Base-by-base conservation (phyloP, 2,329 filamentous ascomycete species). In the Cladophialophora chaetospira region DNA sequence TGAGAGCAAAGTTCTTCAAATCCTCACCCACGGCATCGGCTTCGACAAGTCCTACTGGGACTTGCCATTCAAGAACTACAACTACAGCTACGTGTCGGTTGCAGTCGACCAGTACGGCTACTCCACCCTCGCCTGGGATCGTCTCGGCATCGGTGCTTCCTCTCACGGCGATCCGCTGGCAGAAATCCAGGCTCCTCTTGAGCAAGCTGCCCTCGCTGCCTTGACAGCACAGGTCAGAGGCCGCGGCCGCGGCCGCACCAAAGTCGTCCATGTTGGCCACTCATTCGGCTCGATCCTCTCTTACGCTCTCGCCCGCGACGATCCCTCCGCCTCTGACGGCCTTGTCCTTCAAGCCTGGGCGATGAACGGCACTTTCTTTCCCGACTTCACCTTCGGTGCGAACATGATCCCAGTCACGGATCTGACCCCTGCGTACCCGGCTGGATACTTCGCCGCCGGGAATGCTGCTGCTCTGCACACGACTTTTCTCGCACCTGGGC, bases 301-400 rank as follows among this genome's bases (percentile, higher is more conserved):
- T 2, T 85, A 83, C 69, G 76, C 72, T 45, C 73, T 88, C 17
- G 78, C 80, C 5, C 75, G 76, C 44, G 67, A 73, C 55, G 42
- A 54, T 19, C 61, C 61, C 1, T 66, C 75, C 52, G 71, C 82
- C 55, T 82, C 79, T 33, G 79, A 87, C 59, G 82, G 78, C 35
- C 74, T 87, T 36, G 70, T 85, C 49, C 74, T 88, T 5, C 86
- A 84, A 1, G 85, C 85, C 1, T 88, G 82, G 70, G 76, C 77
- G n/a, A 75, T 77, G 38, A 79, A 79, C 10, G 59, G 69, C 6
- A 67, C 72, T 15, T 86, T 78, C 66, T 53, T 78, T 6, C 49
- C 70, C 0, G 69, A 69, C 15, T 72, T 58, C 69, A 21, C 43
- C 28, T 45, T 67, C 3, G 28, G 60, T 17, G 53, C 38, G 5